These are phyloP conservation scores for Diaporthe citri DNA, from an alignment of 2,329 filamentous ascomycete genomes.

Conservation along the genomic window DNA sequence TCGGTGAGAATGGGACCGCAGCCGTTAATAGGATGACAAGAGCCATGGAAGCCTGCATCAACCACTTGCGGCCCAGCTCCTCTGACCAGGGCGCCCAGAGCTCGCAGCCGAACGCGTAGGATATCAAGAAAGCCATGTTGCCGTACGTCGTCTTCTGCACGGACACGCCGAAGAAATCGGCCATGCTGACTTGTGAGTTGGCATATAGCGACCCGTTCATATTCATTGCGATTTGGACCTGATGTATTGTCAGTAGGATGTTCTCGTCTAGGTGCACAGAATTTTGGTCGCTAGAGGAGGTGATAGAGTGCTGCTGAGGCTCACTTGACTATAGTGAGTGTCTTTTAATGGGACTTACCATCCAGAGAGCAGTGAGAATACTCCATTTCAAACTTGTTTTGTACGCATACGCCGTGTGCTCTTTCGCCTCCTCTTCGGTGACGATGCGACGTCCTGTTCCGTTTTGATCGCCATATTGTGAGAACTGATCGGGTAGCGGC, in stretches of 20 bases:
- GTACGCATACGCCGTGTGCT: slow-evolving; percentile 4
- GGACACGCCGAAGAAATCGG: slow-evolving; percentile 58
- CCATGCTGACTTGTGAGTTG: slow-evolving; percentile 60
- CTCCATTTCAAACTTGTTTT: not conserved
- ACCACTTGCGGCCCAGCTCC: slow-evolving; percentile 64
- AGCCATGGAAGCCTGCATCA: slow-evolving; percentile 63
- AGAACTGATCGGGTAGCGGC: not conserved
- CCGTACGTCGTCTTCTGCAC: slow-evolving; percentile 60
- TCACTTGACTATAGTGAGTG: not conserved
- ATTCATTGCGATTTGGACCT: slow-evolving; percentile 67
- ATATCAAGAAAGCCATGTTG: slow-evolving; percentile 63
- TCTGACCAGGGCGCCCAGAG: slow-evolving; percentile 69
- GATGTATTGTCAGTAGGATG: not conserved
- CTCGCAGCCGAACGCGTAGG: slow-evolving; percentile 63
- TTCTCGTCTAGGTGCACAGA: not conserved
- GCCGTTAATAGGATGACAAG: slow-evolving; percentile 67
- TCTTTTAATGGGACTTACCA: not conserved
- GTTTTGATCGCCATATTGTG: not conserved
- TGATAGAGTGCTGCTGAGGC: not conserved
- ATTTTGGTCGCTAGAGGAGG: not conserved
- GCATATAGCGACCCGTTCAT: slow-evolving; percentile 66
- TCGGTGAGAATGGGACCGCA: slow-evolving; percentile 56
- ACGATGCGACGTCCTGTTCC: not conserved
- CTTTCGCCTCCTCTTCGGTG: slow-evolving; percentile 11
- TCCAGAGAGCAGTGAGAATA: slow-evolving; percentile 1